Conservation (phyloP, 495 filamentous ascomycete genomes). For the Ascobolus immersus region DNA sequence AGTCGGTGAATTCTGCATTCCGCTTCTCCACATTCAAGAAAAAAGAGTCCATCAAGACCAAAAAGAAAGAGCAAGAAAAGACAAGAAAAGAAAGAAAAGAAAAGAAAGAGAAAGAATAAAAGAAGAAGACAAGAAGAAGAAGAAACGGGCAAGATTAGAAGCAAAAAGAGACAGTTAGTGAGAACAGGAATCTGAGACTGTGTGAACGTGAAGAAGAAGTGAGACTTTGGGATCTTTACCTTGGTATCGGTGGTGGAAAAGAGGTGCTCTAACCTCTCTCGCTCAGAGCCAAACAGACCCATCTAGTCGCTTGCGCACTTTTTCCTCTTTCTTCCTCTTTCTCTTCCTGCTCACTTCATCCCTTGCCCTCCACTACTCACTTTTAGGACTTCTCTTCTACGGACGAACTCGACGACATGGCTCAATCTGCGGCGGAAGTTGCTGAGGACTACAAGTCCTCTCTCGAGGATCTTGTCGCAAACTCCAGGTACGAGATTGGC, state of each 20-base stretch:
- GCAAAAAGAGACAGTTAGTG: background rate
- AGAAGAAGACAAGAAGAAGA: background rate
- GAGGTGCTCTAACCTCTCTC: too few relatives aligned
- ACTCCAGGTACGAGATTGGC: conserved; percentile 78
- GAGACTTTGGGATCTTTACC: too few relatives aligned
- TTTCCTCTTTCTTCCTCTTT: too few relatives aligned
- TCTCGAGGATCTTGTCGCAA: conserved; percentile 66
- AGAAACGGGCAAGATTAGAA: background rate
- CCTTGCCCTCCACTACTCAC: conserved; percentile 1
- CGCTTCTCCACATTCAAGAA: conserved; percentile 1
- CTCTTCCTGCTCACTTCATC: too few relatives aligned
- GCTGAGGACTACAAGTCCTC: conserved; percentile 86
- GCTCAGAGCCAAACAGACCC: too few relatives aligned
- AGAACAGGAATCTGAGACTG: too few relatives aligned
- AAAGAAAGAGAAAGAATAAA: conserved; percentile 2
- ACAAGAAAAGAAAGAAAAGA: conserved; percentile 4
- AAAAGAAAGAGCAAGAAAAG: too few relatives aligned
- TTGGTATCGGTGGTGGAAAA: too few relatives aligned
- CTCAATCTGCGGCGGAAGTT: conserved; percentile 63
- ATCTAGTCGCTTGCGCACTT: too few relatives aligned
- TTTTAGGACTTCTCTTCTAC: conserved; percentile 10
- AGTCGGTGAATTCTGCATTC: conserved; percentile 3
- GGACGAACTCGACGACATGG: background rate
- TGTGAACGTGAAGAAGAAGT: conserved; percentile 11
- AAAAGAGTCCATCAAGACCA: conserved; percentile 2